Base-by-base conservation (phyloP, 1,139 yeast genomes). In the Candida anutae region DNA sequence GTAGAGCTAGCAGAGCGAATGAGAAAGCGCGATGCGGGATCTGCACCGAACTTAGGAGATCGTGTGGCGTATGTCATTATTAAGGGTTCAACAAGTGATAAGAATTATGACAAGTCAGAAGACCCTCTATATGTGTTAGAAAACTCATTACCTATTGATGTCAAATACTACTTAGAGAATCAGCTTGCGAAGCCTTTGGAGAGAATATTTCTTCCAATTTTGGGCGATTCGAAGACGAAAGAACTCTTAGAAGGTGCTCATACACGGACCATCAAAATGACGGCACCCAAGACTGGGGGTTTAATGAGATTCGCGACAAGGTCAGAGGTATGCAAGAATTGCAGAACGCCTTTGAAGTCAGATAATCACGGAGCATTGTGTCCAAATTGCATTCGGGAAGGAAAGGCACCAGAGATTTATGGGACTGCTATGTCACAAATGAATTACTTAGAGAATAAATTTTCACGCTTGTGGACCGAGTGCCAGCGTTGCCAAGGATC, bases 401-500 rank as follows among this genome's bases (percentile, higher is more conserved):
- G 93, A 0, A 38, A 37, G 20, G 46, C 40, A 1, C 88, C 93
- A 3, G 80, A 74, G 43, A 55, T 87, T 21, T 90, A 87, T 46
- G 77, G 88, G 15, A 73, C 74, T 36, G 87, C 94, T 5, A 58
- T 93, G 28, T 79, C 83, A 5, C 79, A 76, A 35, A 77, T 88
- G 68, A 82, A 85, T 45, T 76, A 75, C 27, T 57, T 90, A 39
- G 95, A 93, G 49, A 72, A 74, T 37, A 80, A 81, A 43, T 93
- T 85, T 46, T 79, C 95, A 2, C 64, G 94, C 38, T 60, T 93
- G 35, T 93, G 99, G 99, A 90, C 98, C 0, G 95, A 93, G 49
- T 93, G 99, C 51, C 99, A 93, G 57, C 66, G 97, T 39, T 93
- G 98, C 53, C 97, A 93, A 45, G 97, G 97, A 0, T 83, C 94